Percentiles rank a stretch among this genome's conserved stretches.
phyloP scores from a whole-genome alignment of 331 rosid genomes.

The Acacia pycnantha region DNA sequence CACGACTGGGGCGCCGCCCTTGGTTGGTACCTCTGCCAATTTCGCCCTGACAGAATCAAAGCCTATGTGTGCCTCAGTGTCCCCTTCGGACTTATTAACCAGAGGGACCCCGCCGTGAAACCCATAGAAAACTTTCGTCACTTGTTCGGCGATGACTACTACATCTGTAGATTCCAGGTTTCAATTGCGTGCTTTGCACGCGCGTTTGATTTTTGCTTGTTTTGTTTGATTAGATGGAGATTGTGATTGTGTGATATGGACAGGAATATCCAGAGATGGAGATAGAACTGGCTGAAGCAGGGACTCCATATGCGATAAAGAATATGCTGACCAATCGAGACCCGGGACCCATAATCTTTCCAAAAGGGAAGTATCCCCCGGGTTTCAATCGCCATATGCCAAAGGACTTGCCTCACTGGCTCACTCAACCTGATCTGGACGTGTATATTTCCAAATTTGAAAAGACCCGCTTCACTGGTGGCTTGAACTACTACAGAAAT shows the following conservation, averaged over 20 bases:
- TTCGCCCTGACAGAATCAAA: conserved; percentile 38
- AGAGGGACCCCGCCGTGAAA: conserved; percentile 18
- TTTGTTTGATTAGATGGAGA: background rate
- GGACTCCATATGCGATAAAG: background rate
- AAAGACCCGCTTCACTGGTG: background rate
- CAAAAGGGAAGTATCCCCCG: background rate
- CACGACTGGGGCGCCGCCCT: conserved; percentile 52
- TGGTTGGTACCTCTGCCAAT: conserved; percentile 40
- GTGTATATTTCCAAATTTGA: background rate
- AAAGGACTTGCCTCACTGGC: background rate
- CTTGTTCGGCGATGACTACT: conserved; percentile 36
- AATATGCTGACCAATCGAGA: background rate
- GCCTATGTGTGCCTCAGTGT: conserved; percentile 45
- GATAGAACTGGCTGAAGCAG: background rate
- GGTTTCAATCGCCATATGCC: background rate
- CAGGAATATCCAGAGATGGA: background rate
- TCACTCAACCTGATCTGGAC: background rate
- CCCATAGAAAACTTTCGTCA: conserved; percentile 22
- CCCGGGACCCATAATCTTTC: background rate
- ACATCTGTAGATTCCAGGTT: conserved; percentile 46
- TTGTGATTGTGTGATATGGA: background rate
- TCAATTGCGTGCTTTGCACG: background rate
- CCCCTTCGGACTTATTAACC: conserved; percentile 7
- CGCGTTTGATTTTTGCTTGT: no score
- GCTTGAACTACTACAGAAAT: background rate